Percentiles rank a stretch among this genome's conserved stretches.
phyloP scores from a whole-genome alignment of 345 rosid genomes.

The Eucalyptus melliodora region DNA sequence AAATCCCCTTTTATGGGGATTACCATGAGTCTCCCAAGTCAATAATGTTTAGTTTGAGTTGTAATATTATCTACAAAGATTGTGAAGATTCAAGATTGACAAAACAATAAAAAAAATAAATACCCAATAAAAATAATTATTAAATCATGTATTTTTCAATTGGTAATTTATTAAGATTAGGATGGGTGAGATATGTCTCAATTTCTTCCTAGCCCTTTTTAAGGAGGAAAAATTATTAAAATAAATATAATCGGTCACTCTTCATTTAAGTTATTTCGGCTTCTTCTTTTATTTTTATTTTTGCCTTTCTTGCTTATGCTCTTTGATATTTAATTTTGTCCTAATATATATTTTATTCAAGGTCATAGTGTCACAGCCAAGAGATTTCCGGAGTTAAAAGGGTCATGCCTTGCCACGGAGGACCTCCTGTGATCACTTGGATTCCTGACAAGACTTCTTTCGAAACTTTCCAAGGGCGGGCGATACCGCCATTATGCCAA shows the following conservation, averaged over 20 bases:
- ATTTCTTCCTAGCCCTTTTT: neutral
- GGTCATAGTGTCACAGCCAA: no score
- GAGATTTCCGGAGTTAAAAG: no score
- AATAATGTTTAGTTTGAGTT: neutral
- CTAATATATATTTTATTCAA: no score
- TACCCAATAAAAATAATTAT: neutral
- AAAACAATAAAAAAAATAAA: neutral
- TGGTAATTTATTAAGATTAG: neutral
- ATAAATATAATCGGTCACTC: neutral
- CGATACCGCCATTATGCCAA: no score
- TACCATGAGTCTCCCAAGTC: neutral
- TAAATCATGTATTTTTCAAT: neutral
- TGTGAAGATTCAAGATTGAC: neutral
- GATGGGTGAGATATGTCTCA: neutral
- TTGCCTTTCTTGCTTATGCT: no score
- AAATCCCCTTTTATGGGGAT: neutral
- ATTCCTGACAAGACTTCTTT: no score
- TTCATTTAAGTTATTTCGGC: neutral
- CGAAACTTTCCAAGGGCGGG: no score
- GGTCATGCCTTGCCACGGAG: no score
- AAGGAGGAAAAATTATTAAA: neutral
- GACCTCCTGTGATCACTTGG: no score
- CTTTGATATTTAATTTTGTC: no score
- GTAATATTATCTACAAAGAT: neutral
- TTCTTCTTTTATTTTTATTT: no score